Base-by-base conservation (phyloP, 495 filamentous ascomycete genomes). In the Aspergillus hancockii region DNA sequence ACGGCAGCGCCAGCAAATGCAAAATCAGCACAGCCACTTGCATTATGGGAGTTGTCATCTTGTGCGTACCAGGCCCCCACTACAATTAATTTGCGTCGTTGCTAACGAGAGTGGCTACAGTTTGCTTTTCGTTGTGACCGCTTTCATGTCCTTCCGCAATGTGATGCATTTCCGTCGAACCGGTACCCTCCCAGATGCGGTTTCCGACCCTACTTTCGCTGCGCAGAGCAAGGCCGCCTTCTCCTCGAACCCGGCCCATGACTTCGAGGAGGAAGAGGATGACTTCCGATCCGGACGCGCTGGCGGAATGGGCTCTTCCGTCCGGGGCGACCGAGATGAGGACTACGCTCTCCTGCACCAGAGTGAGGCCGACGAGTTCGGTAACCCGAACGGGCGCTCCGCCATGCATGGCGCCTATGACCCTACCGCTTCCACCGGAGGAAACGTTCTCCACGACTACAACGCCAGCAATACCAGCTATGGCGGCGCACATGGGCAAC, bases 21-120 rank as follows among this genome's bases (percentile, higher is more conserved):
- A 78, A 78, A 18, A 68, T 93, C 50, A 92, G 90, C 78, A 88
- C 89, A 54, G 88, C 85, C 14, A 86, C 87, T 14, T 87, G 90
- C n/a, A 90, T 85, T 16, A 75, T 96, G 21, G 91, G 85, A 1
- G 84, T 94, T 34, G 81, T 96, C 34, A 85, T 95, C 70, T 91
- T 86, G 92, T 96, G 82, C 45, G 85, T 79, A 16, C 38, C 36
- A 1, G 54, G 30, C 16, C 49, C 16, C n/a, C 8, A 31, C 30
- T 57, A 63, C 18, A 22, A 49, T 54, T 54, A 16, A 0, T n/a
- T 32, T n/a, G 21, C 19, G 52, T 34, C 14, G 50, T 54, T 38
- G 38, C 63, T 70, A 63, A 65, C 58, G 31, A 18, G 49, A 41
- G 18, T 21, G 16, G 12, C 31, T 47, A 53, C 62, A 96, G 91